Conservation (phyloP, 805 yeast species). For the Kockiozyma suomiensis region DNA sequence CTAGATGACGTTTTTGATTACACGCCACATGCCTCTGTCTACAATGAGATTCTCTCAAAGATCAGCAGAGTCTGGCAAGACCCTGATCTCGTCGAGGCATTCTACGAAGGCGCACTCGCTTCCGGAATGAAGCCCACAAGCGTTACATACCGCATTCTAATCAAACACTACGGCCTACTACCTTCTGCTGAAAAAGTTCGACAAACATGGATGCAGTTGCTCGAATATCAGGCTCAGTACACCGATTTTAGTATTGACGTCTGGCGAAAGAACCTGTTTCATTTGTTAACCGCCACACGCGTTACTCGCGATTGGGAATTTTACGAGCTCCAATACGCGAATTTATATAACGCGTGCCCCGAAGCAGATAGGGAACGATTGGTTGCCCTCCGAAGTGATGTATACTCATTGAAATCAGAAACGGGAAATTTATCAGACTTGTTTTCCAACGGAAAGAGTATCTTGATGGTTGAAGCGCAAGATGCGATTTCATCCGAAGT, state of each 20-base stretch:
- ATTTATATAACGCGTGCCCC: neutral
- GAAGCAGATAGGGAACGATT: neutral
- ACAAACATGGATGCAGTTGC: slow-evolving; percentile 8
- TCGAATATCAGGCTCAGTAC: slow-evolving; percentile 4
- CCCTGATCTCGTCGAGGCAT: slow-evolving; percentile 1
- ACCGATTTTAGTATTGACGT: neutral
- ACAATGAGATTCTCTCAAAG: slow-evolving; percentile 10
- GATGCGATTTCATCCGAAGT: too few relatives aligned
- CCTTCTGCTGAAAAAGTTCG: slow-evolving; percentile 4
- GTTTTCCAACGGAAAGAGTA: too few relatives aligned
- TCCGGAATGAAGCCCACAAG: slow-evolving; percentile 8
- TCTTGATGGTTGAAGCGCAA: too few relatives aligned
- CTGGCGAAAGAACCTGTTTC: slow-evolving; percentile 15
- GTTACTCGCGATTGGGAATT: slow-evolving; percentile 19
- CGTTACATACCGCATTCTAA: slow-evolving; percentile 22
- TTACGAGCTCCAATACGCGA: slow-evolving; percentile 4
- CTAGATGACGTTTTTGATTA: neutral
- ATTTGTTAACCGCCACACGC: slow-evolving; percentile 13
- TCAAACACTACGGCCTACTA: neutral
- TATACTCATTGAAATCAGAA: neutral
- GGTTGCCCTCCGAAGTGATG: neutral
- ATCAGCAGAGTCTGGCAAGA: slow-evolving; percentile 3
- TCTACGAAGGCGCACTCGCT: slow-evolving; percentile 18
- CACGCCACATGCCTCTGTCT: neutral
- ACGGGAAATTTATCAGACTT: neutral